Conservation (phyloP, 345 rosid species). For the Erucastrum elatum region DNA sequence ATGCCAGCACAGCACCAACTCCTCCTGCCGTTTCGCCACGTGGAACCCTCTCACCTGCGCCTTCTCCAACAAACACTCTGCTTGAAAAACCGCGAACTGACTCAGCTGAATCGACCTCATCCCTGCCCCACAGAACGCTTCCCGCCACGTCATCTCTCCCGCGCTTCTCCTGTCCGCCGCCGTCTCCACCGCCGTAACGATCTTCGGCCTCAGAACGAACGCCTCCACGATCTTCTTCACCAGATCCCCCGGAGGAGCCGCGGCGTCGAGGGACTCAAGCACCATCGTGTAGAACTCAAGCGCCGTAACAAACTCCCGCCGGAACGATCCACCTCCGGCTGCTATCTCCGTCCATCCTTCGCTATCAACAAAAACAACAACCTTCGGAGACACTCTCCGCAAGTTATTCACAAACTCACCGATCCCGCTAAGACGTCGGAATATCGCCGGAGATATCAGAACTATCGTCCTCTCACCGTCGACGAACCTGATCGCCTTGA, state of each 20-base stretch:
- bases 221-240: constrained; percentile 64
- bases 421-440: constrained; percentile 55
- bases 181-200: constrained; percentile 57
- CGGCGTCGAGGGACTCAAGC: constrained; percentile 83
- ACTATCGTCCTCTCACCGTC: constrained; percentile 73
- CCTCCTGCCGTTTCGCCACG: constrained; percentile 83
- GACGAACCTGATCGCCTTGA: constrained; percentile 65
- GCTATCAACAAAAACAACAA: constrained; percentile 67
- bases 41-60: constrained; percentile 82
- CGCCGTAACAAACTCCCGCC: constrained; percentile 64
- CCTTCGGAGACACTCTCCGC: constrained; percentile 56
- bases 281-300: constrained; percentile 75
- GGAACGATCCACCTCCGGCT: constrained; percentile 55
- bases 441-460: constrained; percentile 60
- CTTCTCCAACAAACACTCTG: constrained; percentile 68
- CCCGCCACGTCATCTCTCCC: constrained; percentile 65
- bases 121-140: constrained; percentile 67
- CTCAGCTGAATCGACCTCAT: constrained; percentile 74
- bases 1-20: constrained; percentile 92
- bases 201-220: constrained; percentile 59
- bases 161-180: constrained; percentile 45
- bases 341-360: constrained; percentile 61
- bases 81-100: constrained; percentile 87
- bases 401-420: constrained; percentile 53
- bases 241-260: constrained; percentile 56